Evolutionary conservation across 2,329 filamentous ascomycete genomes (phyloP).

Genomic region (Pseudogymnoascus sp.): DNA sequence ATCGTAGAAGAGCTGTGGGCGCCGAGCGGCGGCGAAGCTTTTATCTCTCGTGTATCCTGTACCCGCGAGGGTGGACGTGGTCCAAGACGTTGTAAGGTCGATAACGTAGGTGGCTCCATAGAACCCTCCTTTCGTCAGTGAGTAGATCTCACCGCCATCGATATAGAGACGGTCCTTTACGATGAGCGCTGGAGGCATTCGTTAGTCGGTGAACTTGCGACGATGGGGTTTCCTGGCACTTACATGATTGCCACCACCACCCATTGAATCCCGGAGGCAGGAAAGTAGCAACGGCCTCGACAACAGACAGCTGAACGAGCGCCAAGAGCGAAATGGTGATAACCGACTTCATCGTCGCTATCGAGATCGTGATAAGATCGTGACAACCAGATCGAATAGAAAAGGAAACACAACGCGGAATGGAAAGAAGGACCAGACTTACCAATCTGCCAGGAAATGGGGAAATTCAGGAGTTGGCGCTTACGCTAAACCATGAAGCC

Average conservation of each 20-base stretch:
- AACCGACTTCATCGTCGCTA: slow-evolving; percentile 3
- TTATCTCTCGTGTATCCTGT: neutral
- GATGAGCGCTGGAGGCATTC: neutral
- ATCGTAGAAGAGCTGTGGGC: neutral
- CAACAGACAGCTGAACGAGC: neutral
- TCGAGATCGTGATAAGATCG: slow-evolving; percentile 1
- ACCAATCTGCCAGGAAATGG: neutral
- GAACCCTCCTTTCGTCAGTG: neutral
- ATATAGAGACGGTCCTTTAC: slow-evolving; percentile 1
- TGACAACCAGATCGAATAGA: neutral
- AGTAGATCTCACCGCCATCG: neutral
- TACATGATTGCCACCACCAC: slow-evolving; percentile 2
- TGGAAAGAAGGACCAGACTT: neutral
- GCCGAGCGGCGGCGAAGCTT: neutral
- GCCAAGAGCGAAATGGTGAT: neutral
- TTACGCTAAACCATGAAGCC: neutral
- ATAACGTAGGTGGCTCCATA: slow-evolving; percentile 13
- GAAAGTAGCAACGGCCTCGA: neutral
- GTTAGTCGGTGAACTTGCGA: neutral
- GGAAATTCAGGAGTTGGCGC: neutral
- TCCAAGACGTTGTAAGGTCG: slow-evolving; percentile 15
- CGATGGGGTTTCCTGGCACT: neutral
- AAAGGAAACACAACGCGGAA: neutral
- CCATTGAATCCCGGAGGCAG: neutral
- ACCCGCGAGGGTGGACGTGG: slow-evolving; percentile 11